Base-by-base conservation (phyloP, 768 basidiomycete species). In the Trametes coccinea region DNA sequence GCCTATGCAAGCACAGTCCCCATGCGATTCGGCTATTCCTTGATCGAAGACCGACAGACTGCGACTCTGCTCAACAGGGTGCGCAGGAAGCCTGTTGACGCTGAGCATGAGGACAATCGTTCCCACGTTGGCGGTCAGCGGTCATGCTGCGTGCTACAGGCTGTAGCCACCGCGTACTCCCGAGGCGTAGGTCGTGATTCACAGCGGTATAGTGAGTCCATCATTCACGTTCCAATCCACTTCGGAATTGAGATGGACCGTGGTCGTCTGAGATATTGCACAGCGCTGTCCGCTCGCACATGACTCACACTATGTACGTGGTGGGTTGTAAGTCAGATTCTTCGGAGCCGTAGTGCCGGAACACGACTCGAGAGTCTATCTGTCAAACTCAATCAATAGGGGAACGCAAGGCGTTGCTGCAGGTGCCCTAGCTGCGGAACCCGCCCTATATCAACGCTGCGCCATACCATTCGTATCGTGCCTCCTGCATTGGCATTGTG, bases 311-410 rank as follows among this genome's bases (percentile, higher is more conserved):
- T 5, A 11, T 37, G 27, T 10, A 30, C 27, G 47, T 10, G 3
- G 30, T 31, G 13, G 13, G 52, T 53, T 8, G 41, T 5, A 43
- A 9, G 9, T 9, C 13, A 43, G 13, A 4, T 43, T 43, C 13
- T 43, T 43, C 41, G 40, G 34, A 37, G 11, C 34, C 34, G 34
- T 37, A 5, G 34, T 37, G 34, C 34, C 34, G 34, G 6, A 37
- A 6, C 34, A 43, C 29, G 41, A 14, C 43, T n/a, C 34, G 45
- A 44, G 45, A 56, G 39, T 27, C 7, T 11, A 22, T 16, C n/a
- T 56, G 54, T 33, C 54, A 56, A 56, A 56, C 54, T 47, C 45
- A 46, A 47, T 56, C n/a, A 33, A 6, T 5, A 43, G 7, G 41
- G 13, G 41, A 5, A 14, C n/a, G 3, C 7, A 8, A 43, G 14